Evolutionary conservation across 768 basidiomycete species (phyloP).

Genomic region (Tephrocybe sp.): DNA sequence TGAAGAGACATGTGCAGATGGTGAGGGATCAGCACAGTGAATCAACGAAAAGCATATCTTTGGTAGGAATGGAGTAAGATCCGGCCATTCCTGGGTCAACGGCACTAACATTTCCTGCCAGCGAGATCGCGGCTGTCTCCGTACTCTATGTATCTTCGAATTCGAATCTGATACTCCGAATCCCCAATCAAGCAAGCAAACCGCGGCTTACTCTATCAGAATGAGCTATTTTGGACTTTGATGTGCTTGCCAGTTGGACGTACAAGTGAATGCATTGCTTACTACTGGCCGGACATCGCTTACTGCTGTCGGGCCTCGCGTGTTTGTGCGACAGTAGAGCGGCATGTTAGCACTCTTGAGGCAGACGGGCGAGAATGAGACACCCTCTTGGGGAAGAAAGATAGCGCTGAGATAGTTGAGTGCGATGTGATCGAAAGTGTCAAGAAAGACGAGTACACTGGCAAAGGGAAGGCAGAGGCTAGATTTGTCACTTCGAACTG

Average conservation of each 20-base stretch:
- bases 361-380: background rate
- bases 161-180: constrained; percentile 1
- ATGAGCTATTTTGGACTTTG: background rate
- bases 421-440: constrained; percentile 19
- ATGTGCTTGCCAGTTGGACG: background rate
- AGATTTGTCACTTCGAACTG: background rate
- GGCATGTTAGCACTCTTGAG: background rate
- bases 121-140: constrained; percentile 1
- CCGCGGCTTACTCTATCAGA: background rate
- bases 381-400: too few relatives aligned
- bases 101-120: constrained; percentile 17
- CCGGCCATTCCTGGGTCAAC: background rate
- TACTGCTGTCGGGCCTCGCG: background rate
- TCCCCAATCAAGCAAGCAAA: background rate
- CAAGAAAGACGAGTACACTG: constrained; percentile 1
- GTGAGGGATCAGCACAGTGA: too few relatives aligned
- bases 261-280: constrained; percentile 3
- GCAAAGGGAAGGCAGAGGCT: background rate
- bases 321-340: background rate
- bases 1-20: background rate
- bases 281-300: background rate
- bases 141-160: too few relatives aligned
- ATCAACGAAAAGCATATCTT: background rate
- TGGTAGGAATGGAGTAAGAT: background rate
- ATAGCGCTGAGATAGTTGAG: background rate